Evolutionary conservation across 2,329 filamentous ascomycete species (phyloP).

Genomic region (Rhynchosporium agropyri): DNA sequence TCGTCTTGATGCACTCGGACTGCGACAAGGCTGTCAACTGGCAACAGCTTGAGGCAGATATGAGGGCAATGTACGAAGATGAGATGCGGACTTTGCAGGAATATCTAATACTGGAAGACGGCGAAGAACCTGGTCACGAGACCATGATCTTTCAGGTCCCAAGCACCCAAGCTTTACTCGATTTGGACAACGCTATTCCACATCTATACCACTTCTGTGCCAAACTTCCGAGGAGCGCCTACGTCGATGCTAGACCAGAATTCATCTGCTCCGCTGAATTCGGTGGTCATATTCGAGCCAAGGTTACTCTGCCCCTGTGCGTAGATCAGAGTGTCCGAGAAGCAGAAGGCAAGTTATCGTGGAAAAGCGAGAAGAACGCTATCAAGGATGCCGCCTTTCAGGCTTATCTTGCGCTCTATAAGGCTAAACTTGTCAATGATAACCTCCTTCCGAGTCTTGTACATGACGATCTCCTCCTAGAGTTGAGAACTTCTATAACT

Average conservation of each 20-base stretch:
- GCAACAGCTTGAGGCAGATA: constrained; percentile 68
- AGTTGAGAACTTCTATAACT: constrained; percentile 58
- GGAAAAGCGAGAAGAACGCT: constrained; percentile 66
- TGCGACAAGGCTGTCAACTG: constrained; percentile 53
- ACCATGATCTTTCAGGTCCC: constrained; percentile 46
- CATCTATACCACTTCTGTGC: constrained; percentile 84
- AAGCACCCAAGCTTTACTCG: constrained; percentile 64
- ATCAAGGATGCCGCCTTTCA: constrained; percentile 75
- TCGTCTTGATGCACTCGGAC: constrained; percentile 50
- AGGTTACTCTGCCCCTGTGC: constrained; percentile 70
- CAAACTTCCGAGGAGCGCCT: constrained; percentile 55
- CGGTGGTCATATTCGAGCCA: constrained; percentile 53
- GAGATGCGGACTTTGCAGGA: constrained; percentile 38
- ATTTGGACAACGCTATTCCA: constrained; percentile 71
- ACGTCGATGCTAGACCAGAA: constrained; percentile 66
- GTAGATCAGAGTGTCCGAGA: constrained; percentile 64
- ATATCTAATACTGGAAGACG: constrained; percentile 31
- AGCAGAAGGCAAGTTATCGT: constrained; percentile 55
- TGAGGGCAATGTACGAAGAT: constrained; percentile 54
- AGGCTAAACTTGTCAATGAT: constrained; percentile 73
- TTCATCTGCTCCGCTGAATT: constrained; percentile 55
- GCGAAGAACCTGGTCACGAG: constrained; percentile 40
- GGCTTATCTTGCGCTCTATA: constrained; percentile 71
- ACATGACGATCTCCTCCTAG: constrained; percentile 43
- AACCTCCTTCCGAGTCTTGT: constrained; percentile 67